These are phyloP conservation scores for Vairimorpha ceranae DNA, from an alignment of 371 early-diverging fungal genomes.

Conservation along the genomic window DNA sequence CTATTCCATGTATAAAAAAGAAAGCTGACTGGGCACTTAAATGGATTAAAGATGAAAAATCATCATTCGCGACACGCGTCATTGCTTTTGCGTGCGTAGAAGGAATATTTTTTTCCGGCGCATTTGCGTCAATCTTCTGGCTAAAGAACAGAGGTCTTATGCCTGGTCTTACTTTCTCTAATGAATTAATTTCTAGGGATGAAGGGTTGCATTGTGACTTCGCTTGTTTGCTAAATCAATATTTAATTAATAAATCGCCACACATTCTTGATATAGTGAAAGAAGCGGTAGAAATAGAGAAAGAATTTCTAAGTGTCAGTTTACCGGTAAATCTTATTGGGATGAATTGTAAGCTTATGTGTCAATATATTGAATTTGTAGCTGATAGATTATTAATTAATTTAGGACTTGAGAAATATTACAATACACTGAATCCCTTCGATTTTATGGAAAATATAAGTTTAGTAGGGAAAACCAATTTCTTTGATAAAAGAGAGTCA, in stretches of 20 bases:
- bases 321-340: conserved; percentile 89
- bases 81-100: conserved; percentile 98
- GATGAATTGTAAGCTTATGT: conserved; percentile 91
- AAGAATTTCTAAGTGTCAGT: conserved; percentile 86
- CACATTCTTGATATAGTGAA: conserved; percentile 72
- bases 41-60: conserved; percentile 78
- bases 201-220: conserved; percentile 99
- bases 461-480: conserved; percentile 91
- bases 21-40: conserved; percentile 97
- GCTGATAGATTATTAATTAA: conserved; percentile 87
- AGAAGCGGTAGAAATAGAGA: conserved; percentile 83
- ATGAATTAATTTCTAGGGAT: conserved; percentile 95
- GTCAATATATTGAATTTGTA: conserved; percentile 95
- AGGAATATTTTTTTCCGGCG: conserved; percentile 97
- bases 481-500: conserved; percentile 96
- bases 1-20: conserved; percentile 83
- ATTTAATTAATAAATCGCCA: conserved; percentile 68
- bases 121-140: conserved; percentile 98
- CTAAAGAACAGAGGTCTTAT: conserved; percentile 97
- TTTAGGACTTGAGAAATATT: conserved; percentile 78
- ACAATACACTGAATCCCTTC: conserved; percentile 85
- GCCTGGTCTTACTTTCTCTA: conserved; percentile 97
- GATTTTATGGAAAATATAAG: conserved; percentile 99
- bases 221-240: conserved; percentile 88
- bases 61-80: conserved; percentile 84